Evolutionary conservation across 2,329 filamentous ascomycete genomes (phyloP).

Genomic region (Capronia americana): DNA sequence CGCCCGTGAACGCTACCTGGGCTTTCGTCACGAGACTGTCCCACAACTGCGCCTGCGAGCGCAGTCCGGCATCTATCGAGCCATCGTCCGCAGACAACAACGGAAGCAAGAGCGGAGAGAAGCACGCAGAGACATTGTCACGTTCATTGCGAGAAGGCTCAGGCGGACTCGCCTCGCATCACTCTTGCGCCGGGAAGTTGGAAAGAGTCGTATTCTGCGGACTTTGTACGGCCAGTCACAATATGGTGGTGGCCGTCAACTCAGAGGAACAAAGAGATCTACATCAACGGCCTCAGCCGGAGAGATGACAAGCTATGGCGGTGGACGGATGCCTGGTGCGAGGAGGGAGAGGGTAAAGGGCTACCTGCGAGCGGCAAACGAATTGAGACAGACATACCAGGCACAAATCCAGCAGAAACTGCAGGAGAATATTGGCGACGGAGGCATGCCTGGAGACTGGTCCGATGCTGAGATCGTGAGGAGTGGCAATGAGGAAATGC

Average conservation of each 20-base stretch:
- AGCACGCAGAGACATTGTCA: constrained; percentile 56
- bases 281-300: constrained; percentile 19
- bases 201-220: constrained; percentile 44
- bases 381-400: constrained; percentile 71
- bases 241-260: constrained; percentile 27
- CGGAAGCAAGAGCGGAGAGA: constrained; percentile 58
- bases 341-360: constrained; percentile 78
- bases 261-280: constrained; percentile 32
- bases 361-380: constrained; percentile 74
- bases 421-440: constrained; percentile 53
- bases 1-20: constrained; percentile 69
- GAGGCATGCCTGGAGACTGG: constrained; percentile 74
- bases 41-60: constrained; percentile 72
- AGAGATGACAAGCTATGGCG: constrained; percentile 39
- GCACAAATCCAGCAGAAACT: constrained; percentile 59
- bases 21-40: constrained; percentile 76
- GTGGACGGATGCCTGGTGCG: constrained; percentile 66
- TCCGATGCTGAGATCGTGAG: constrained; percentile 82
- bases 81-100: constrained; percentile 70
- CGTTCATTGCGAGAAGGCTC: constrained; percentile 46
- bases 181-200: constrained; percentile 7
- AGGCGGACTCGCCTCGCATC: constrained; percentile 7
- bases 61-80: constrained; percentile 78
- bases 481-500: constrained; percentile 86
- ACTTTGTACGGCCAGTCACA: constrained; percentile 41